These are phyloP conservation scores for Acmispon strigosus DNA, from an alignment of 306 rosid species.

Conservation along the genomic window DNA sequence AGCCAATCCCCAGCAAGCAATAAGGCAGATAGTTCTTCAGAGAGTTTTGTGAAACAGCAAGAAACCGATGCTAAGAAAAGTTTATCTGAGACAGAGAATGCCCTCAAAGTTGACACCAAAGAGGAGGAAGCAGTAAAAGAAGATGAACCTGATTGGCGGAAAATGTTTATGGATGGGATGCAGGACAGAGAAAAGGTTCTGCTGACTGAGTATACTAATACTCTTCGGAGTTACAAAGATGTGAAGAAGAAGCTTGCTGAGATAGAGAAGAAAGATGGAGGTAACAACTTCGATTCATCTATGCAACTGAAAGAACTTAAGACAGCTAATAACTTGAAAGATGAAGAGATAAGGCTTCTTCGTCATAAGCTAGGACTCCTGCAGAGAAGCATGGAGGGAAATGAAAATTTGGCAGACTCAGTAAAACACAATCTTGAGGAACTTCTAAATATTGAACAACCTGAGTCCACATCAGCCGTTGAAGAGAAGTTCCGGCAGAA, in stretches of 20 bases:
- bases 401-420: conserved; percentile 23
- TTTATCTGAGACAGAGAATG: conserved; percentile 19
- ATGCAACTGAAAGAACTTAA: conserved; percentile 56
- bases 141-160: conserved; percentile 78
- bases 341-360: conserved; percentile 72
- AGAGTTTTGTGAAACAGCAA: conserved; percentile 18
- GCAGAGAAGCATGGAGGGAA: conserved; percentile 46
- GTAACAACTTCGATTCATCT: conserved; percentile 34
- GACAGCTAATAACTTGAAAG: conserved; percentile 56
- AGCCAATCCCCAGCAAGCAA: conserved; percentile 7
- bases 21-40: conserved; percentile 8
- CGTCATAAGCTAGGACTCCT: conserved; percentile 58
- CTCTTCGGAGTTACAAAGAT: conserved; percentile 78
- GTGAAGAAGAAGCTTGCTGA: conserved; percentile 64
- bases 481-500: conserved; percentile 62
- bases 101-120: conserved; percentile 18
- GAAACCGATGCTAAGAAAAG: conserved; percentile 19
- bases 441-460: conserved; percentile 19
- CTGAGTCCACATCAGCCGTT: conserved; percentile 38
- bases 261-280: conserved; percentile 47
- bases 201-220: conserved; percentile 67
- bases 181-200: conserved; percentile 60
- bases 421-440: conserved; percentile 22
- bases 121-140: conserved; percentile 22
- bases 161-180: conserved; percentile 61